A percentile compares a stretch with the other conserved stretches of the same genome.
Conservation (phyloP, 164 flowering plant genomes). For the Piper betle region DNA sequence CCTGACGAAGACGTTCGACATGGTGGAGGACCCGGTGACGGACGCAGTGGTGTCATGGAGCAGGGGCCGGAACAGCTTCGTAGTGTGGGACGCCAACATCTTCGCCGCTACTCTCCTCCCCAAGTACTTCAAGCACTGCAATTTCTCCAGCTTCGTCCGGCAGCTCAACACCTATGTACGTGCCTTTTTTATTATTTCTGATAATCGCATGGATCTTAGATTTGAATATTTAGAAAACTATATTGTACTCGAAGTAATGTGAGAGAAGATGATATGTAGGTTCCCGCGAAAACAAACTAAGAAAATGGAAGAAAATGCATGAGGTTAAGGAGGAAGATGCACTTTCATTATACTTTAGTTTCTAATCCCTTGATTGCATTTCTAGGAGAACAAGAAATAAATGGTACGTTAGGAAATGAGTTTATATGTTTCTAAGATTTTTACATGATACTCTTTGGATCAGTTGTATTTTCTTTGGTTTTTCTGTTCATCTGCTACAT, state of each 20-base stretch:
- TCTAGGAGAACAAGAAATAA: too few species aligned
- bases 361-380: too few species aligned
- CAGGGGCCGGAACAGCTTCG: constrained; percentile 27
- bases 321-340: too few species aligned
- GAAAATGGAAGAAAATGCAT: too few species aligned
- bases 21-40: constrained; percentile 58
- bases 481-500: neutral
- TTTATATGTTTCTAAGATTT: neutral
- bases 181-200: neutral
- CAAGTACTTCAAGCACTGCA: constrained; percentile 60
- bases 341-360: too few species aligned
- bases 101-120: constrained; percentile 45
- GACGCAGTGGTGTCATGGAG: constrained; percentile 60
- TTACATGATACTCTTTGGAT: neutral
- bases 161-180: constrained; percentile 77
- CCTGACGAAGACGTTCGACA: constrained; percentile 51
- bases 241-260: too few species aligned
- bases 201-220: too few species aligned
- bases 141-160: constrained; percentile 73
- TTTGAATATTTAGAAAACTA: too few species aligned
- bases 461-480: too few species aligned
- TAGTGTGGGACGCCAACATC: constrained; percentile 50
- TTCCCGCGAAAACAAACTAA: too few species aligned
- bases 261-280: too few species aligned
- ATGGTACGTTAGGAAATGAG: too few species aligned